Evolutionary conservation across 371 early-diverging fungal species (phyloP).

Genomic region (Coemansia sp.): DNA sequence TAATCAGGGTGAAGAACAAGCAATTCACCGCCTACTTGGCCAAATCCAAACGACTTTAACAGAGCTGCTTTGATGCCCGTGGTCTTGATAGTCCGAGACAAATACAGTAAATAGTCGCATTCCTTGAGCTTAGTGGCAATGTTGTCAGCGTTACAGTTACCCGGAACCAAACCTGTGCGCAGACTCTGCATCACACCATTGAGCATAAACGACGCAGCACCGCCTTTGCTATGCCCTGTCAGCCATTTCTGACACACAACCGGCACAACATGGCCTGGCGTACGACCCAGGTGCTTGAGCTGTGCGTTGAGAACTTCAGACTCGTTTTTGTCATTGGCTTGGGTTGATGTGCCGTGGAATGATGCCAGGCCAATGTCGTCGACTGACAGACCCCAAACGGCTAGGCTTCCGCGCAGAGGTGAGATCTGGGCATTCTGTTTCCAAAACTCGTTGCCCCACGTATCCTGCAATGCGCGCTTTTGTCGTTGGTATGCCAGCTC

Average conservation of each 20-base stretch:
- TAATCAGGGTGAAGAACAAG: conserved; percentile 81
- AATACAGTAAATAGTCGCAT: conserved; percentile 69
- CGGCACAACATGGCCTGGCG: background rate
- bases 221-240: background rate
- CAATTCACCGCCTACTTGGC: conserved; percentile 91
- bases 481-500: conserved; percentile 59
- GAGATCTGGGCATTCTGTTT: background rate
- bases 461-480: conserved; percentile 73
- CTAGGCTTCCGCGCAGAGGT: background rate
- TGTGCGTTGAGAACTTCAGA: background rate
- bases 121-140: conserved; percentile 60
- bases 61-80: conserved; percentile 89
- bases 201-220: background rate
- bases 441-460: conserved; percentile 17
- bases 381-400: background rate
- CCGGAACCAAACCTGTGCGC: background rate
- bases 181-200: background rate
- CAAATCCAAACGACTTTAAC: conserved; percentile 92
- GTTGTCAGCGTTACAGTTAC: background rate
- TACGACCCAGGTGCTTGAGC: background rate
- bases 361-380: background rate
- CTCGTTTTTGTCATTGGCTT: background rate
- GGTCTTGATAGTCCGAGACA: conserved; percentile 79
- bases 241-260: background rate
- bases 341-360: background rate